These are phyloP conservation scores for Antrodiella citrinella DNA, from an alignment of 768 basidiomycete genomes.

Conservation along the genomic window DNA sequence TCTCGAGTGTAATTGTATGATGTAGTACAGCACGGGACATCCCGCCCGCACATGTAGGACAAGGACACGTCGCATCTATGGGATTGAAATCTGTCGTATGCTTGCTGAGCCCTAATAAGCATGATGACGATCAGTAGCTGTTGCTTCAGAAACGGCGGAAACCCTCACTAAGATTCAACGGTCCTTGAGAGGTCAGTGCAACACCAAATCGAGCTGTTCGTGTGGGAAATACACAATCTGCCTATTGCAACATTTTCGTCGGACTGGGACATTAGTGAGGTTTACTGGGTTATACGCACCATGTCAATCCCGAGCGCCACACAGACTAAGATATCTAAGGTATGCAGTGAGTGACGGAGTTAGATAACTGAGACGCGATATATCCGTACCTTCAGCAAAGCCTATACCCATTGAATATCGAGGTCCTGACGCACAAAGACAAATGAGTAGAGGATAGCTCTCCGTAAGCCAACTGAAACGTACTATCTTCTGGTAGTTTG, in stretches of 20 bases:
- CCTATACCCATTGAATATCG: constrained; percentile 92
- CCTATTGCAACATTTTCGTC: no score
- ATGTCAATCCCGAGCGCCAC: constrained; percentile 91
- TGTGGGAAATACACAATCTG: constrained; percentile 91
- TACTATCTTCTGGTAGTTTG: constrained; percentile 70
- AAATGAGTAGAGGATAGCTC: not conserved
- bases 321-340: constrained; percentile 79
- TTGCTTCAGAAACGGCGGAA: not conserved
- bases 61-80: constrained; percentile 75
- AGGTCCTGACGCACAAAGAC: constrained; percentile 48
- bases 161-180: constrained; percentile 69
- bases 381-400: constrained; percentile 70
- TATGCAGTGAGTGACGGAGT: not conserved
- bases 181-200: constrained; percentile 74
- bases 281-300: constrained; percentile 47
- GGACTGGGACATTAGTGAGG: no score
- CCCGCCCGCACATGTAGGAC: constrained; percentile 70
- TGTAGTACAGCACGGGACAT: constrained; percentile 70
- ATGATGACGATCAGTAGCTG: no score
- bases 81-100: constrained; percentile 61
- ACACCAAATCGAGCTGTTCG: constrained; percentile 89
- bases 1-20: constrained; percentile 71
- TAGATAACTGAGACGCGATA: not conserved
- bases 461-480: constrained; percentile 19
- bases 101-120: constrained; percentile 51